Evolutionary conservation across 2,329 filamentous ascomycete genomes (phyloP).

Genomic region (Fusarium sp.): DNA sequence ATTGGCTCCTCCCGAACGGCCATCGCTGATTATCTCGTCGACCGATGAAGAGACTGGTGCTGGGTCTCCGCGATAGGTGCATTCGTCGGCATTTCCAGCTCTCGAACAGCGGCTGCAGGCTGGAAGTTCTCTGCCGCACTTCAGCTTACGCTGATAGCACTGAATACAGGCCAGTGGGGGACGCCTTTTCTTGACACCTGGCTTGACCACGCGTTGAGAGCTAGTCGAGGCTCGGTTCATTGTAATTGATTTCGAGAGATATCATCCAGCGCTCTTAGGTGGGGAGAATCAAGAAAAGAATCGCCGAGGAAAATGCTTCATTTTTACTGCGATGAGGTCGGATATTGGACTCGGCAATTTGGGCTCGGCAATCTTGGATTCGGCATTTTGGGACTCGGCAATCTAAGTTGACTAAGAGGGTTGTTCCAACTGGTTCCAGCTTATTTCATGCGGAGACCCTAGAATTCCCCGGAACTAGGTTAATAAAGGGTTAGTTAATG

Average conservation of each 20-base stretch:
- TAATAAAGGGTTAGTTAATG: neutral
- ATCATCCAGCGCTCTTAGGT: fast-evolving
- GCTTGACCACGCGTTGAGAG: neutral
- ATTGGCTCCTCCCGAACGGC: no score
- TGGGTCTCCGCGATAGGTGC: neutral
- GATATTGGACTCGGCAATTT: neutral
- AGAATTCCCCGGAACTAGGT: neutral
- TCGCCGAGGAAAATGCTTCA: neutral
- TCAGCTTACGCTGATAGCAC: neutral
- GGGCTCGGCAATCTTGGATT: neutral
- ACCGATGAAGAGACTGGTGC: neutral
- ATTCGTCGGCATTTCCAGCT: neutral
- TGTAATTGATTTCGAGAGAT: neutral
- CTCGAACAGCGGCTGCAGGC: neutral
- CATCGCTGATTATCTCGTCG: fast-evolving
- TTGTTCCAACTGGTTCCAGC: no score
- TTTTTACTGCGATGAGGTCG: neutral
- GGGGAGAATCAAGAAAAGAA: neutral
- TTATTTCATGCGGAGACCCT: fast-evolving
- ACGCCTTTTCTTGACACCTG: neutral
- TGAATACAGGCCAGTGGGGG: neutral
- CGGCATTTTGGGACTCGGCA: neutral
- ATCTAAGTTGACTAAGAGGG: neutral
- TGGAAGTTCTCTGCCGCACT: neutral
- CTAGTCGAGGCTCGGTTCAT: neutral